Evolutionary conservation across 805 yeast genomes (phyloP).

Genomic region (Sugiyamaella mastotermitis): DNA sequence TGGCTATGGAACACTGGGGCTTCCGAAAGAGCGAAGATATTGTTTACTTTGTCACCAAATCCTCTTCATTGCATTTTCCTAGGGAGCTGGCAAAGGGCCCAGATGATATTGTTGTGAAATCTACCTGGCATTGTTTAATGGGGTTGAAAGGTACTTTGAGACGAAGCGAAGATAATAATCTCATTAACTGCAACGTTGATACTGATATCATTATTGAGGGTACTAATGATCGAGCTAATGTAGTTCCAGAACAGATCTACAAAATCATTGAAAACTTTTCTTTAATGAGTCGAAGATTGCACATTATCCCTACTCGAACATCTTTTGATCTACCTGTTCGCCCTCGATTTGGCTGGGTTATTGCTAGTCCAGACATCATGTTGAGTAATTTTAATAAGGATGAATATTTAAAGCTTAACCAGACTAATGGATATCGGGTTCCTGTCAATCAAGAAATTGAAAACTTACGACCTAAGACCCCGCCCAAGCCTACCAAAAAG

Average conservation of each 20-base stretch:
- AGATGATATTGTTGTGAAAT: slow-evolving; percentile 46
- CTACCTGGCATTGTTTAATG: slow-evolving; percentile 97
- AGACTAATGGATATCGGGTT: slow-evolving; percentile 45
- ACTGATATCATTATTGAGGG: slow-evolving; percentile 77
- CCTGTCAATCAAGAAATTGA: slow-evolving; percentile 74
- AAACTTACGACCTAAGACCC: slow-evolving; percentile 76
- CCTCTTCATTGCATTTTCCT: slow-evolving; percentile 61
- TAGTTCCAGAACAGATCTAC: slow-evolving; percentile 73
- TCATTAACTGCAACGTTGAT: slow-evolving; percentile 88
- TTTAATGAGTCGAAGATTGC: slow-evolving; percentile 73
- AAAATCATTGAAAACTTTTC: slow-evolving; percentile 84
- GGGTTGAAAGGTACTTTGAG: slow-evolving; percentile 93
- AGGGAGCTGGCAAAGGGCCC: slow-evolving; percentile 36
- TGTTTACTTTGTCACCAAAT: slow-evolving; percentile 69
- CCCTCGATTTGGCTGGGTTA: slow-evolving; percentile 87
- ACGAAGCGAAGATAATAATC: slow-evolving; percentile 72
- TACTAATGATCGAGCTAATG: slow-evolving; percentile 23
- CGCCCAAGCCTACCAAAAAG: slow-evolving; percentile 29
- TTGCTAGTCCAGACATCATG: slow-evolving; percentile 77
- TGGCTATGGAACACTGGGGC: slow-evolving; percentile 45
- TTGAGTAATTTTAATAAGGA: slow-evolving; percentile 59
- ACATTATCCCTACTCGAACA: slow-evolving; percentile 70
- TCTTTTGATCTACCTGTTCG: slow-evolving; percentile 53
- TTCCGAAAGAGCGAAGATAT: slow-evolving; percentile 88
- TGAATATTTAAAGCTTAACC: slow-evolving; percentile 40